These are phyloP conservation scores for Leccinum glutinopallens DNA, from an alignment of 1,284 basidiomycete species.

Conservation along the genomic window DNA sequence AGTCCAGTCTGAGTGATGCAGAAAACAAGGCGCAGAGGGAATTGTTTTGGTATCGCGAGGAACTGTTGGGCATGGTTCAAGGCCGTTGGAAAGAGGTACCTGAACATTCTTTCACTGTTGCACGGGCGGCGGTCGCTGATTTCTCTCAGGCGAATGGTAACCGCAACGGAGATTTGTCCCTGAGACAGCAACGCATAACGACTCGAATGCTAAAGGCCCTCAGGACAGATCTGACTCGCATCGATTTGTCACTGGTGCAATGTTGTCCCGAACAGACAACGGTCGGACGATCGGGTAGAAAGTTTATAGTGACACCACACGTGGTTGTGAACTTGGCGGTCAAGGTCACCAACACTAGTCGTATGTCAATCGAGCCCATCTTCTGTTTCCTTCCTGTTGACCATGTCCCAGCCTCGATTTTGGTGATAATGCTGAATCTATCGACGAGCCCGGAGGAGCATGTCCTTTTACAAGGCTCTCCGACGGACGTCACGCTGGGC, in stretches of 20 bases:
- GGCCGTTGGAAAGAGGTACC: slow-evolving; percentile 80
- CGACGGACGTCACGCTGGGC: slow-evolving; percentile 61
- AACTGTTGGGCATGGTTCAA: slow-evolving; percentile 67
- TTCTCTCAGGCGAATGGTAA: slow-evolving; percentile 66
- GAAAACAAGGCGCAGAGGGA: slow-evolving; percentile 70
- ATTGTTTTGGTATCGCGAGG: slow-evolving; percentile 94
- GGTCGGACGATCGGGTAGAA: slow-evolving; percentile 37
- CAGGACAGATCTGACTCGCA: slow-evolving; percentile 59
- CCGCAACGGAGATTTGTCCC: slow-evolving; percentile 72
- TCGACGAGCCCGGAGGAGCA: slow-evolving; percentile 61
- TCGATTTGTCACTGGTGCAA: slow-evolving; percentile 58
- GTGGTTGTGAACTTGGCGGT: slow-evolving; percentile 60
- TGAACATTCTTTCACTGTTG: slow-evolving; percentile 31
- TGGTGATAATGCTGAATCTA: slow-evolving; percentile 57
- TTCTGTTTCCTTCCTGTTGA: slow-evolving; percentile 8
- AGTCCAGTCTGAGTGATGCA: slow-evolving; percentile 59
- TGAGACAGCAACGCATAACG: slow-evolving; percentile 77
- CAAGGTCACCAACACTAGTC: slow-evolving; percentile 60
- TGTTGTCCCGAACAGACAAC: slow-evolving; percentile 37
- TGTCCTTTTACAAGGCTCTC: slow-evolving; percentile 69
- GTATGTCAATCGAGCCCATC: slow-evolving; percentile 37
- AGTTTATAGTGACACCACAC: slow-evolving; percentile 52
- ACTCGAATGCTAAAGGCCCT: slow-evolving; percentile 75
- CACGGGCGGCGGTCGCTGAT: slow-evolving; percentile 7
- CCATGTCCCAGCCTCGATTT: slow-evolving; percentile 44